Percentiles rank a stretch among this genome's conserved stretches.
Evolutionary conservation across 306 rosid species (phyloP).

Genomic region (Chamaecrista fasciculata): DNA sequence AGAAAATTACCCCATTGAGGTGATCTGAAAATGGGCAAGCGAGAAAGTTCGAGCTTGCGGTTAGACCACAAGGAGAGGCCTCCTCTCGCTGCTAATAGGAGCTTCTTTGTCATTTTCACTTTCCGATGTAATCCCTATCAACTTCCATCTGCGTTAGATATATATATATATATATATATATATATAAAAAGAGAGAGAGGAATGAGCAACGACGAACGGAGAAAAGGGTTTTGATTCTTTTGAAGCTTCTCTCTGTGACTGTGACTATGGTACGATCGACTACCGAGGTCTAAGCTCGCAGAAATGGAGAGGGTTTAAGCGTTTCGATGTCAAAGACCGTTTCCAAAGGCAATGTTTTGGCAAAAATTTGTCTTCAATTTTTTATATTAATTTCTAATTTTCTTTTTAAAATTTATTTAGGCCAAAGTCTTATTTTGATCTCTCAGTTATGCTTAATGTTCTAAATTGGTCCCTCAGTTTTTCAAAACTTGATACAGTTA

Average conservation of each 20-base stretch:
- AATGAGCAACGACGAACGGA: neutral
- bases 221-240: conserved; percentile 23
- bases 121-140: neutral
- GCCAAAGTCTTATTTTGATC: too few relatives aligned
- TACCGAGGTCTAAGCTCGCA: neutral
- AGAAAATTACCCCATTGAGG: conserved; percentile 11
- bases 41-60: neutral
- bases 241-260: neutral
- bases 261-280: neutral
- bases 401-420: too few relatives aligned
- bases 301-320: conserved; percentile 6
- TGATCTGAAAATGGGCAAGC: neutral
- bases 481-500: too few relatives aligned
- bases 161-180: neutral
- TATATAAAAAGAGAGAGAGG: neutral
- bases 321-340: neutral
- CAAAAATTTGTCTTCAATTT: too few relatives aligned
- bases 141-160: conserved; percentile 1
- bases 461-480: too few relatives aligned
- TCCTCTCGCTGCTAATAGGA: neutral
- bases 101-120: conserved; percentile 20
- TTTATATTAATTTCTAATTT: too few relatives aligned
- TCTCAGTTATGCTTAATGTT: too few relatives aligned
- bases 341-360: too few relatives aligned
- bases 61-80: conserved; percentile 2